Evolutionary conservation across 257 asterid genomes (phyloP).

Genomic region (Salvia rosmarinus): DNA sequence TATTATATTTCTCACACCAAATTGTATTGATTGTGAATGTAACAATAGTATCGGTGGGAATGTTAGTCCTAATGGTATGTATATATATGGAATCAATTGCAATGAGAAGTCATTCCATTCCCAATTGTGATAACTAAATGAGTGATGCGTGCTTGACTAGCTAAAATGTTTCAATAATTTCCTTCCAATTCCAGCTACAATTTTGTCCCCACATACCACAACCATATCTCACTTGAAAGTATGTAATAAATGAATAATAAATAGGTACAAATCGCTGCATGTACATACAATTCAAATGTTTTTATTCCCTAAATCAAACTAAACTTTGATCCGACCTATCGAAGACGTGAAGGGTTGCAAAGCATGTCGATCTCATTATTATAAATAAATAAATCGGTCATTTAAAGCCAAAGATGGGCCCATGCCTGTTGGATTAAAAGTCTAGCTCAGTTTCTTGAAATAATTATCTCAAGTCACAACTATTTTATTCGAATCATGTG

Average conservation of each 20-base stretch:
- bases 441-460: constrained; percentile 28
- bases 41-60: no score
- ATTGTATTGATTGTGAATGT: no score
- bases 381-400: not conserved
- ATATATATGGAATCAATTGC: no score
- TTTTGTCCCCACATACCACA: constrained; percentile 18
- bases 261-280: not conserved
- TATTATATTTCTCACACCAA: no score
- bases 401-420: not conserved
- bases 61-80: no score
- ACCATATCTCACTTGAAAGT: constrained; percentile 13
- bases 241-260: not conserved
- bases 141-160: not conserved
- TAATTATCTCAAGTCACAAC: constrained; percentile 26
- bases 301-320: not conserved
- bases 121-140: not conserved
- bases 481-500: not conserved
- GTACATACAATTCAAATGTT: not conserved
- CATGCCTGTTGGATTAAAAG: no score
- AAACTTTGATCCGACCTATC: constrained; percentile 10
- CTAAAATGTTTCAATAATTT: not conserved
- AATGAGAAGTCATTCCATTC: no score
- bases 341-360: not conserved
- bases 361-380: not conserved
- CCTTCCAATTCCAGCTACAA: constrained; percentile 15